phyloP scores from a whole-genome alignment of 176 grass and related monocot genomes.

The Oryza nivara region DNA sequence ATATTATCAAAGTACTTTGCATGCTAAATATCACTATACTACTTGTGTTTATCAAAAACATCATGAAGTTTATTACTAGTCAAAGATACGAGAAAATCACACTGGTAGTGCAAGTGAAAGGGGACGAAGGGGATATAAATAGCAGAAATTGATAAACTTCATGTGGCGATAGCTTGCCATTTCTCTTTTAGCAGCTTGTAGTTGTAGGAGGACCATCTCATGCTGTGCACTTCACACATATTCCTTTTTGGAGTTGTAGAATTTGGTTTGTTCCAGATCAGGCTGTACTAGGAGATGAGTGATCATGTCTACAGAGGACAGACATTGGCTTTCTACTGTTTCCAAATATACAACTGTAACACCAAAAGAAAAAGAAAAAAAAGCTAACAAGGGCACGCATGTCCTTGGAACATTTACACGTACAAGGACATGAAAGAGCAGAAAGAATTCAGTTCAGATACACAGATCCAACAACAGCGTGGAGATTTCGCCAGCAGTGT shows the following conservation, averaged over 20 bases:
- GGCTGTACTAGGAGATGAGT: no score
- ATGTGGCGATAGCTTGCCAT: background rate
- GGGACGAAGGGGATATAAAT: background rate
- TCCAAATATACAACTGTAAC: background rate
- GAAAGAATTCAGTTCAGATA: constrained; percentile 2
- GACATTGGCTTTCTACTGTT: background rate
- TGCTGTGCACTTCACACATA: no score
- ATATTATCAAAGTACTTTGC: no score
- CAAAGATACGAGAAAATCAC: no score
- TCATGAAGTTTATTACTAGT: no score
- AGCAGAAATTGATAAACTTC: background rate
- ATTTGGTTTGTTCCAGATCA: background rate
- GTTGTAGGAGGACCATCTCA: no score
- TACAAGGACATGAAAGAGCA: constrained; percentile 18
- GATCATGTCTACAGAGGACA: background rate
- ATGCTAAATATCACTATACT: no score
- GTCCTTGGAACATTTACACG: background rate
- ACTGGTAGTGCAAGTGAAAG: no score
- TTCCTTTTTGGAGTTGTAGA: background rate
- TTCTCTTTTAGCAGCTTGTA: background rate
- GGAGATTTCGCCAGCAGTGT: background rate
- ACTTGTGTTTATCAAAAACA: no score
- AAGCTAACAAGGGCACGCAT: background rate
- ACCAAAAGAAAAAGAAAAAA: constrained; percentile 4
- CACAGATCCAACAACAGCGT: constrained; percentile 20